Evolutionary conservation across 306 rosid genomes (phyloP).

Genomic region (Medicago arabica): DNA sequence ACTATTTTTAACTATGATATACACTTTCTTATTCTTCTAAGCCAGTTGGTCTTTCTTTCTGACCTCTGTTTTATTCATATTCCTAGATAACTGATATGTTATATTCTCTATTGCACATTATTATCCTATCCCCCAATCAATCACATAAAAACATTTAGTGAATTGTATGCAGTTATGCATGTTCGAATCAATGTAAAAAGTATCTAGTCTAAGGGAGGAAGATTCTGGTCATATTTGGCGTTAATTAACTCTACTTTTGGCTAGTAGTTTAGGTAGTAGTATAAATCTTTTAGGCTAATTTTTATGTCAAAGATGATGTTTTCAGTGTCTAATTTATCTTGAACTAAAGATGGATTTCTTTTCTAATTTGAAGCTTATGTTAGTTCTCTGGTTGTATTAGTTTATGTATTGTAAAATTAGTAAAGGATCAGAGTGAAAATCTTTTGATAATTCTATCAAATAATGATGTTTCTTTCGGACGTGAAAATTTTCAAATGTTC

Average conservation of each 20-base stretch:
- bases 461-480: conserved; percentile 33
- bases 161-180: conserved; percentile 5
- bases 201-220: not conserved
- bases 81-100: conserved; percentile 7
- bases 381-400: not conserved
- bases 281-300: not conserved
- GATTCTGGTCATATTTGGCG: not conserved
- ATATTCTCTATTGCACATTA: not conserved
- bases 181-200: not conserved
- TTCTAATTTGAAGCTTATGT: conserved; percentile 1
- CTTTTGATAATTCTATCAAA: conserved; percentile 40
- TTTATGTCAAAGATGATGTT: not conserved
- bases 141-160: conserved; percentile 6
- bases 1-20: conserved; percentile 28
- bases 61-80: conserved; percentile 13
- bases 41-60: not conserved
- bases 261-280: not conserved
- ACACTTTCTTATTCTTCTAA: not conserved
- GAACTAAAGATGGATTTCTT: not conserved
- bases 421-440: conserved; percentile 8
- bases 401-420: conserved; percentile 9
- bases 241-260: not conserved
- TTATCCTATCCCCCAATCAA: not conserved
- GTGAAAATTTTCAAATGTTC: no score
- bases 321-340: not conserved